phyloP scores from a whole-genome alignment of 148 eudicot genomes.

The Rhododendron ovatum region DNA sequence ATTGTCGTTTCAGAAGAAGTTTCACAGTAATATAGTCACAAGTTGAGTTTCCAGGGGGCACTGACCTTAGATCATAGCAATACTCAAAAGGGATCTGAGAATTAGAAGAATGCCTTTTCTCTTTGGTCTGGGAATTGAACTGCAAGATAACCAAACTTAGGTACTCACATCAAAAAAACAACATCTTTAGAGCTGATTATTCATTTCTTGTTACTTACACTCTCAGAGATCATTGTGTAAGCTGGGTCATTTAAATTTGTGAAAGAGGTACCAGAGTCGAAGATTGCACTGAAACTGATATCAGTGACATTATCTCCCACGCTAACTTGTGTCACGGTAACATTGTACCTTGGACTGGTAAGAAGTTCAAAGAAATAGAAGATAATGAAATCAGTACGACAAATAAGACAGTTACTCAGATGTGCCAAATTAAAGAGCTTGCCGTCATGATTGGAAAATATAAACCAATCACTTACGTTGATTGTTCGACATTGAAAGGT shows the following conservation, averaged over 20 bases:
- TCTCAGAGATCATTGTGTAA: slow-evolving; percentile 47
- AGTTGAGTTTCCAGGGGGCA: background rate
- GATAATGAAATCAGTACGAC: slow-evolving; percentile 6
- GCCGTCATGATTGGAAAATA: background rate
- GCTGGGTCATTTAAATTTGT: slow-evolving; percentile 73
- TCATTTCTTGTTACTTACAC: slow-evolving; percentile 38
- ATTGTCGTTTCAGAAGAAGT: background rate
- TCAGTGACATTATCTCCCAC: slow-evolving; percentile 48
- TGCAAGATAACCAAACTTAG: slow-evolving; percentile 25
- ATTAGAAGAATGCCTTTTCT: slow-evolving; percentile 26
- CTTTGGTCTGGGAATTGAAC: slow-evolving; percentile 48
- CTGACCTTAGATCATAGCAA: slow-evolving; percentile 51
- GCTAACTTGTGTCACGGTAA: slow-evolving; percentile 49
- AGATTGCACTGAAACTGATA: slow-evolving; percentile 41
- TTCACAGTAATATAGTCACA: background rate
- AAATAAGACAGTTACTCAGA: background rate
- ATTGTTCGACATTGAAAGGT: slow-evolving; percentile 38
- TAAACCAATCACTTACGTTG: slow-evolving; percentile 36
- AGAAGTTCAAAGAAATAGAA: slow-evolving; percentile 5
- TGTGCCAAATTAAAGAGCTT: background rate
- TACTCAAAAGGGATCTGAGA: slow-evolving; percentile 39
- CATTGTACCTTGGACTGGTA: slow-evolving; percentile 63
- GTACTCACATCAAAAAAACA: background rate
- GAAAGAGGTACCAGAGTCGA: slow-evolving; percentile 90
- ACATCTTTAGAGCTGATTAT: slow-evolving; percentile 6